Conservation (phyloP, 345 rosid genomes). For the Theobroma cacao region DNA sequence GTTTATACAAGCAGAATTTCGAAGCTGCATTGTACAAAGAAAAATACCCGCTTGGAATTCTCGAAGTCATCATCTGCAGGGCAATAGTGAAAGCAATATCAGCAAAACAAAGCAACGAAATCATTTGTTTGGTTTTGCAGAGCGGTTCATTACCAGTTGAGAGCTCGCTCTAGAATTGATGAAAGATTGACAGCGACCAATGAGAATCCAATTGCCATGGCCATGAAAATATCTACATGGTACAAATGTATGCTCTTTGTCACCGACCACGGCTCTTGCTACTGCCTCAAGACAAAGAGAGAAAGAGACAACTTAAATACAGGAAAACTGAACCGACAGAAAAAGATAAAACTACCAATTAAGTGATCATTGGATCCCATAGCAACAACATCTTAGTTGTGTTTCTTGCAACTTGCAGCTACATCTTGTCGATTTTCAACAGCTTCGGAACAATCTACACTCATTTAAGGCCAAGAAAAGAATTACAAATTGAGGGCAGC, state of each 20-base stretch:
- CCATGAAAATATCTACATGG: background rate
- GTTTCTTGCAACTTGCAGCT: slow-evolving; percentile 33
- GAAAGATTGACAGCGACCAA: slow-evolving; percentile 1
- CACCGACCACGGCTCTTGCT: background rate
- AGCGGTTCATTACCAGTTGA: background rate
- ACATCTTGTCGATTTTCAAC: slow-evolving; percentile 31
- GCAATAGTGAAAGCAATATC: background rate
- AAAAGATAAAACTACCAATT: background rate
- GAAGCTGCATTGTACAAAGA: too few species aligned
- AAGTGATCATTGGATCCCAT: slow-evolving; percentile 4
- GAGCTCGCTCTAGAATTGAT: background rate
- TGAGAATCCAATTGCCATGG: slow-evolving; percentile 8
- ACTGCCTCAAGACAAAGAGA: background rate
- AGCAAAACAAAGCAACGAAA: background rate
- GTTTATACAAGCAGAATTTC: too few species aligned
- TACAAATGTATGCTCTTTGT: background rate
- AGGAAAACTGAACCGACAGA: background rate
- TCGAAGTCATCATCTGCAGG: background rate
- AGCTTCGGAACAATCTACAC: slow-evolving; percentile 39
- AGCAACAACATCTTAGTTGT: slow-evolving; percentile 4
- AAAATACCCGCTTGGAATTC: background rate
- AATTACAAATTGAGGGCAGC: slow-evolving; percentile 8
- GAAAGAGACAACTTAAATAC: background rate
- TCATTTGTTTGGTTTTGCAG: background rate
- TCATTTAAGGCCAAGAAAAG: slow-evolving; percentile 26